Base-by-base conservation (phyloP, 306 rosid genomes). In the Heteromeles arbutifolia region DNA sequence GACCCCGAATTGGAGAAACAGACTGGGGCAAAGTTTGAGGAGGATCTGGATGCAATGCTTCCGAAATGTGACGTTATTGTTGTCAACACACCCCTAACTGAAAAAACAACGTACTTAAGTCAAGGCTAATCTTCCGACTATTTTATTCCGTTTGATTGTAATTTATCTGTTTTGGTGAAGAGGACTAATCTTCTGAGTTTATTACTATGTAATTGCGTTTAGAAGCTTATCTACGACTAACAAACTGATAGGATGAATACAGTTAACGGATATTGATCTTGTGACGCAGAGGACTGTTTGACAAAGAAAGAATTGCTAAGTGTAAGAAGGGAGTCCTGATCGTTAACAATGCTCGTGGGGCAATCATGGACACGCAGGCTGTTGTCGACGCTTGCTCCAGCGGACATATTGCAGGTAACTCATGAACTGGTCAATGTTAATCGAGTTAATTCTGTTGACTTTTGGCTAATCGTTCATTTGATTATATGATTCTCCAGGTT, bases 271-370 rank as follows among this genome's bases (percentile, higher is more conserved):
- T n/a, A 39, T 76, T 78, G 76, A 66, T 63, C 41, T 44, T 77
- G 59, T 87, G 80, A 82, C 32, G 8, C 83, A 92, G 98, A 77
- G 98, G 97, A 18, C 59, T 95, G 84, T 88, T 94, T 72, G 86
- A 91, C 85, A 90, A 91, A 81, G 84, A 78, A 43, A 87, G 84
- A 80, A 89, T 93, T 72, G 91, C 92, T 0, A 91, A 91, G 86
- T 90, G 89, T 77, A 90, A 87, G 92, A 93, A 88, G 83, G 98
- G 97, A 79, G 97, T 94, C 70, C 76, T 90, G 84, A 83, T 90
- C 45, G 97, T 90, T 66, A 91, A 90, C 91, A 93, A 93, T 83
- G 98, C 98, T 77, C 87, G 97, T 18, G 99, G 97, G 5, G 99
- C 99, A 28, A 86, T 95, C 67, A 88, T 92, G 99, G 97, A 95